Base-by-base conservation (phyloP, 805 yeast species). In the Wickerhamiella occidentalis region DNA sequence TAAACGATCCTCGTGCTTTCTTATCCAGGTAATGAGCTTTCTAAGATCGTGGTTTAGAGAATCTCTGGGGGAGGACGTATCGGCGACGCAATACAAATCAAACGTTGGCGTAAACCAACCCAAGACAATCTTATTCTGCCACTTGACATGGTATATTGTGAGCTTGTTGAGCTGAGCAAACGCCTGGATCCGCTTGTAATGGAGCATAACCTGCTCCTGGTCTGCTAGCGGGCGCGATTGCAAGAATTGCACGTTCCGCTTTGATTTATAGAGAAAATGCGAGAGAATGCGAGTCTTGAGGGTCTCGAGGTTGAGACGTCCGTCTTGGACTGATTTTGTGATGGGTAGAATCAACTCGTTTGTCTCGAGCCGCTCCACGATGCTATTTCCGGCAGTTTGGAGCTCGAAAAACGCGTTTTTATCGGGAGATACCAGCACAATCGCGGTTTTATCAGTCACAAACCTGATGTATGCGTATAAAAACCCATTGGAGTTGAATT, bases 401-500 rank as follows among this genome's bases (percentile, higher is more conserved):
- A 90, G 74, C 49, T 79, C 81, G 61, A 75, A 85, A 59, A 90
- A 90, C 1, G 86, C 71, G 58, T 83, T 84, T 61, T 82, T 83
- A 62, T 79, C 85, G 0, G 87, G 81, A 51, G 82, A 75, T 6
- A 79, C 65, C 18, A 79, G 67, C 2, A 75, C 70, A 12, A 79
- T 61, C 2, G 75, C 61, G 55, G 64, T 49, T 55, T 68, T 53
- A 35, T 61, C 52, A 41, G 72, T 72, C 43, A 80, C 61, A 55
- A 79, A 78, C 51, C 78, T 79, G 40, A 87, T 82, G 58, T 82
- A 85, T 11, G 86, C 79, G 60, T 92, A 84, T 5, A 90, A 65
- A 58, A 88, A 92, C 8, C 98, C 98, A 54, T 79, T 79, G 1
- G 85, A 68, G 60, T 92, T 90, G 68, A 90, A 90, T 56, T 83